Evolutionary conservation across 106 monocot species (phyloP), one percentile per base, ranked within the genome.

Genomic region (Posidonia australis): DNA sequence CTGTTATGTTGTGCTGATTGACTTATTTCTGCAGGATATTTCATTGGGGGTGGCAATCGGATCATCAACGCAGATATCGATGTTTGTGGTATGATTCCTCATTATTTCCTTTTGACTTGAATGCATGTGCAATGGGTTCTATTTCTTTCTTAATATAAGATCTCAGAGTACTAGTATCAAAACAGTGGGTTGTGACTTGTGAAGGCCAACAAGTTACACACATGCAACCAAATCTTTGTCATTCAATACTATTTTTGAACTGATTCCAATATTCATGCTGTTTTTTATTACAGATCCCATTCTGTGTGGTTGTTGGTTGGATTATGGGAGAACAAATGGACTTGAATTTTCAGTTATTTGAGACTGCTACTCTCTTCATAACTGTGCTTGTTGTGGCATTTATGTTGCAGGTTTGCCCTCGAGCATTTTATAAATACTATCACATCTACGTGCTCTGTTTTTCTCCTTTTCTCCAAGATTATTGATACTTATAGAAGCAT

Each of bases 21-120:
- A 13, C 19, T 62, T 70, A 14, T 21, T 44, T 42, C n/a, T 72
- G 19, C 70, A 89, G 93, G 89, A 93, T 64, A 89, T 93, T 56
- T 83, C 93, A 62, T 73, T 93, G 52, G 89, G 93, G 17, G 93
- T 93, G 70, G 93, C 93, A 41, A 93, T 93, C 76, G 93, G 93
- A 49, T 93, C 93, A 24, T 93, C 88, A 44, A 93, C 93, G 17
- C 88, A 93, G 51, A 93, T 93, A 69, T 88, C 93, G 46, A 93
- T 93, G 93, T 93, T 93, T 81, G 82, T 86, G 88, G 93, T 93
- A 92, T 73, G 23, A 10, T 21, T 36, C 32, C 29, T 32, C 13
- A 18, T 42, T 60, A 19, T 11, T 53, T 53, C 23, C 0, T 10
- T 10, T 10, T 22, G 17, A 53, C 53, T 21, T 53, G 19, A 19